Evolutionary conservation across 73 alveolate species (phyloP).

Genomic region (Loxodes magnus): DNA sequence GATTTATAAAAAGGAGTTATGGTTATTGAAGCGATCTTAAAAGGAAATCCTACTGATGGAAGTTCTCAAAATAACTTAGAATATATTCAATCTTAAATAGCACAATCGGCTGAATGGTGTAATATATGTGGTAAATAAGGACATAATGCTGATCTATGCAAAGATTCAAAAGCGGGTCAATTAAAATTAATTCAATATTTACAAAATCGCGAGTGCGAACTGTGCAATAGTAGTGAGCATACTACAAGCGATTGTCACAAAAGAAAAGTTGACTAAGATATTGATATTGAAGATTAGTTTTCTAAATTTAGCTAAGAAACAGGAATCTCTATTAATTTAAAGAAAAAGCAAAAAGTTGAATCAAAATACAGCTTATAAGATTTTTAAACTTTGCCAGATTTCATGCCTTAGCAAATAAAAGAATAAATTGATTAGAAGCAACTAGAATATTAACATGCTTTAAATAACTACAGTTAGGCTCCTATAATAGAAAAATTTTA

Average conservation of each 20-base stretch:
- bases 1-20: constrained; percentile 64
- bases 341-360: constrained; percentile 24
- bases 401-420: no score
- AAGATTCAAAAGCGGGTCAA: constrained; percentile 22
- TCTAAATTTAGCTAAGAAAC: constrained; percentile 5
- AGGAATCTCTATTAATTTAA: neutral
- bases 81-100: constrained; percentile 13
- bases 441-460: no score
- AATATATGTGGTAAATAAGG: constrained; percentile 87
- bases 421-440: no score
- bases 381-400: no score
- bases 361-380: constrained; percentile 20
- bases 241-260: constrained; percentile 76
- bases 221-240: constrained; percentile 70
- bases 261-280: constrained; percentile 14
- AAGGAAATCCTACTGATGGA: constrained; percentile 66
- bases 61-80: constrained; percentile 41
- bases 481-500: no score
- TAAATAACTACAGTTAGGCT: no score
- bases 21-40: constrained; percentile 60
- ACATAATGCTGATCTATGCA: constrained; percentile 82
- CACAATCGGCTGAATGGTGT: constrained; percentile 49
- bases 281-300: neutral
- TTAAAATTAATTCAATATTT: no score
- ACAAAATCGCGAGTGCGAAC: constrained; percentile 50